Evolutionary conservation across 306 rosid genomes (phyloP).

Genomic region (Quercus parvula): DNA sequence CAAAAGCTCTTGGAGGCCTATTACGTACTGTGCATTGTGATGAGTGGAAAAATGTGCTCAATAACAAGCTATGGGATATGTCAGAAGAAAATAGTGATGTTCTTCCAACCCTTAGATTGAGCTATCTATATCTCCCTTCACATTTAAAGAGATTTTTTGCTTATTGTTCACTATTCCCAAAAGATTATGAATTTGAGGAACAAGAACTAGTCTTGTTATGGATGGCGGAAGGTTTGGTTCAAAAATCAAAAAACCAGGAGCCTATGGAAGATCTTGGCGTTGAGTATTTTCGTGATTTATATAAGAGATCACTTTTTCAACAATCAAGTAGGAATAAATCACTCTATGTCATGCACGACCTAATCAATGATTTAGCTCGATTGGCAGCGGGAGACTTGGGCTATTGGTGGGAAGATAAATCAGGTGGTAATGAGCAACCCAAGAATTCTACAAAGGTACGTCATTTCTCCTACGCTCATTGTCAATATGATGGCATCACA

Average conservation of each 20-base stretch:
- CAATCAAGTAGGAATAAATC: fast-evolving
- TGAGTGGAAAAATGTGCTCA: background rate
- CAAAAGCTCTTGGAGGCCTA: background rate
- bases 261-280: background rate
- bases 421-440: background rate
- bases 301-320: background rate
- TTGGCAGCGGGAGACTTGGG: no score
- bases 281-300: background rate
- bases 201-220: background rate
- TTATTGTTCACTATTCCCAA: background rate
- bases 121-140: background rate
- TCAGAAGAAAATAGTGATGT: background rate
- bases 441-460: background rate
- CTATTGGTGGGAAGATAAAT: fast-evolving
- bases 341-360: background rate
- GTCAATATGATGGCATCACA: background rate
- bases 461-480: background rate
- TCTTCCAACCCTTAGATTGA: background rate
- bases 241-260: fast-evolving
- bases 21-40: background rate
- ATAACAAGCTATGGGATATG: background rate
- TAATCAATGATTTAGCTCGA: background rate
- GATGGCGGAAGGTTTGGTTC: background rate
- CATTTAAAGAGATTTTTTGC: background rate
- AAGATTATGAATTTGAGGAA: background rate